These are phyloP conservation scores for Phialophora chinensis DNA, from an alignment of 2,329 filamentous ascomycete species.

Conservation along the genomic window DNA sequence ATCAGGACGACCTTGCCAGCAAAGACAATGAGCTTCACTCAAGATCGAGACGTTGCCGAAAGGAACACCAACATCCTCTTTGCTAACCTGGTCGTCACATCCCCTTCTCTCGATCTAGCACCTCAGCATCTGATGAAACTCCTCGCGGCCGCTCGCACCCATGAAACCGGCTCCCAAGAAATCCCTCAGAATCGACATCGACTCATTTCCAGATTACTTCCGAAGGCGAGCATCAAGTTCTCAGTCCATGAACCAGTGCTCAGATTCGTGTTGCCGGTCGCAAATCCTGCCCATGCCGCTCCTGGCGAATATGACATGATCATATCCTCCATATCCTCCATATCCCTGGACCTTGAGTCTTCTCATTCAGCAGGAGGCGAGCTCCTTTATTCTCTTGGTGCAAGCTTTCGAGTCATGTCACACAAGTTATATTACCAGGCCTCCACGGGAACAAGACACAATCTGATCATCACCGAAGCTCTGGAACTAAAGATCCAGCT, in stretches of 20 bases:
- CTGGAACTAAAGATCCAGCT: constrained; percentile 86
- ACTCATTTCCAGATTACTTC: constrained; percentile 86
- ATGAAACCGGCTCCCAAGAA: constrained; percentile 47
- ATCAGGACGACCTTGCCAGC: constrained; percentile 93
- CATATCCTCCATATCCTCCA: constrained; percentile 91
- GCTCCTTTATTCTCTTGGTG: constrained; percentile 82
- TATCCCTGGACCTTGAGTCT: constrained; percentile 91
- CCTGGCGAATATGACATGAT: constrained; percentile 90
- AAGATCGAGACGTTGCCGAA: constrained; percentile 73
- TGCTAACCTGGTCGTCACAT: constrained; percentile 94
- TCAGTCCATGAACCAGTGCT: constrained; percentile 96
- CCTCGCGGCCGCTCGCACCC: constrained; percentile 72
- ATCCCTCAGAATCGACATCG: constrained; percentile 61
- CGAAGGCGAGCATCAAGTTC: constrained; percentile 92
- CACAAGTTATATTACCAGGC: constrained; percentile 96
- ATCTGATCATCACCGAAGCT: constrained; percentile 84
- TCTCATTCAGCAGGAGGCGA: constrained; percentile 88
- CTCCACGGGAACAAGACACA: constrained; percentile 78
- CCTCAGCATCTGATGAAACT: constrained; percentile 89
- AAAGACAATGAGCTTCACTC: constrained; percentile 83
- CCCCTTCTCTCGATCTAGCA: constrained; percentile 89
- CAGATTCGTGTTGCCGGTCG: constrained; percentile 82
- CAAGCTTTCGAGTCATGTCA: constrained; percentile 80
- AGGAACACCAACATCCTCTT: constrained; percentile 96
- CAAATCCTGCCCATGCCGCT: constrained; percentile 59